phyloP scores from a whole-genome alignment of 1,284 basidiomycete species.

The Ceratobasidium sp. region DNA sequence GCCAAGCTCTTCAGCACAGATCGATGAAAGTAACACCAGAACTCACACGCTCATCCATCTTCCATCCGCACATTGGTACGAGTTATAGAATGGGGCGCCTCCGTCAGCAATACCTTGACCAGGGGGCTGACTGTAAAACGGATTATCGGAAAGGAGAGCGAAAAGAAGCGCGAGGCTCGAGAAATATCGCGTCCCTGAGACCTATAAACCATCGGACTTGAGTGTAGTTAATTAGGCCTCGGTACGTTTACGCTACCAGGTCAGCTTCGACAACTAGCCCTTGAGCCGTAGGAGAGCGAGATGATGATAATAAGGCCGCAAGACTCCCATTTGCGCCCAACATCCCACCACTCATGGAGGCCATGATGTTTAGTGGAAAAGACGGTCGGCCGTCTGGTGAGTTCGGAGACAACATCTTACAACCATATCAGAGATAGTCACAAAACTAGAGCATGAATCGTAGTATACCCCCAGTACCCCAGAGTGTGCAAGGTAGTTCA shows the following conservation, averaged over 20 bases:
- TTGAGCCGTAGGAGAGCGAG: constrained; percentile 70
- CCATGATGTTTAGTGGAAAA: constrained; percentile 82
- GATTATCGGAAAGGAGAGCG: constrained; percentile 57
- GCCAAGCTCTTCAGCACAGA: neutral
- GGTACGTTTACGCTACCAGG: constrained; percentile 67
- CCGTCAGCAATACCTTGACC: constrained; percentile 79
- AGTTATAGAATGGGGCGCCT: constrained; percentile 81
- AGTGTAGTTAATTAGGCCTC: too few species aligned
- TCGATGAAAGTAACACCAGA: neutral
- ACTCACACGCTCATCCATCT: constrained; percentile 75
- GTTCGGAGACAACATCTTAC: constrained; percentile 76
- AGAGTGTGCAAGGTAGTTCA: constrained; percentile 87
- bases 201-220: constrained; percentile 59
- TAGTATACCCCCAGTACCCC: constrained; percentile 67
- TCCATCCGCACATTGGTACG: constrained; percentile 80
- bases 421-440: neutral
- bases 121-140: constrained; percentile 61
- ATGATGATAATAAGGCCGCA: constrained; percentile 69
- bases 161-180: constrained; percentile 77
- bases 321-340: constrained; percentile 81
- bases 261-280: constrained; percentile 84
- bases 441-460: neutral
- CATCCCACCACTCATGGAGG: constrained; percentile 85
- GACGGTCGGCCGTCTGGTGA: constrained; percentile 67
- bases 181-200: constrained; percentile 82